phyloP scores from a whole-genome alignment of 805 yeast species.

The Yarrowia sp. region DNA sequence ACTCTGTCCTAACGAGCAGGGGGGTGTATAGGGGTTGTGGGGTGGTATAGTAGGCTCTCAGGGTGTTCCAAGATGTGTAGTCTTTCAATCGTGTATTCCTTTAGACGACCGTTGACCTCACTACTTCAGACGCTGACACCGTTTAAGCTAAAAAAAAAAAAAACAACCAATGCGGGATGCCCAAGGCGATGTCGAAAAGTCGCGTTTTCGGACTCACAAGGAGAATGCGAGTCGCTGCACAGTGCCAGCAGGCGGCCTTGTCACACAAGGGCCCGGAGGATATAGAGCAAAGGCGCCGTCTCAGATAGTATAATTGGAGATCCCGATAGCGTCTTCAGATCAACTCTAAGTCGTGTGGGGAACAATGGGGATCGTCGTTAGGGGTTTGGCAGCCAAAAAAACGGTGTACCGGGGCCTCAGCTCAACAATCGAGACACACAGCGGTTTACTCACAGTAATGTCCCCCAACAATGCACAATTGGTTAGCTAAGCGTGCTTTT shows the following conservation, averaged over 20 bases:
- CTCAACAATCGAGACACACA: too few relatives aligned
- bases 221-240: too few relatives aligned
- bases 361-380: background rate
- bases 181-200: background rate
- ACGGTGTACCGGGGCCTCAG: too few relatives aligned
- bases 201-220: background rate
- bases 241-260: too few relatives aligned
- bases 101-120: too few relatives aligned
- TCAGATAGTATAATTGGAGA: background rate
- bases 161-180: conserved; percentile 5
- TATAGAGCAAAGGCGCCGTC: conserved; percentile 4
- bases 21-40: background rate
- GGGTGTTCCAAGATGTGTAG: too few relatives aligned
- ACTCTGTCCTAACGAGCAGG: background rate
- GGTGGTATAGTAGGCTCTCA: too few relatives aligned
- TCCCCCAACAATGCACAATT: conserved; percentile 17
- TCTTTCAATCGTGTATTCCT: too few relatives aligned
- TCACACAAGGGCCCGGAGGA: background rate
- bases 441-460: too few relatives aligned
- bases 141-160: too few relatives aligned
- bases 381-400: too few relatives aligned
- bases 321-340: conserved; percentile 7
- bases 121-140: too few relatives aligned
- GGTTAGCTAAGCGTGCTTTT: background rate
- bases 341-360: conserved; percentile 22